Base-by-base conservation (phyloP, 164 flowering plant species). In the Macadamia tetraphylla region DNA sequence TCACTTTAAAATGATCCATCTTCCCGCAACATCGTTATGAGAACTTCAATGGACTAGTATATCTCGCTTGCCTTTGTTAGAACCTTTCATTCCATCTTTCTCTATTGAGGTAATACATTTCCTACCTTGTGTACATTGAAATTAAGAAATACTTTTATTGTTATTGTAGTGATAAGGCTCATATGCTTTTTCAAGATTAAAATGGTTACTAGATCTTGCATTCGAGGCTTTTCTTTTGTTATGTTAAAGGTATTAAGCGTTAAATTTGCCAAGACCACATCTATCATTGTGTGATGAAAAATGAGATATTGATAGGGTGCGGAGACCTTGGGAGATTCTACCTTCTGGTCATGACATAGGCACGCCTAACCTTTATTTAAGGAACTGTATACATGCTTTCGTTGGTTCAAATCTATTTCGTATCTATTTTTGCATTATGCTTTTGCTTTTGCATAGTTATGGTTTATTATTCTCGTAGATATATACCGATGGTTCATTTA, bases 51-150 rank as follows among this genome's bases (percentile, higher is more conserved):
- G 99, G 99, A 40, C 77, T 94, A 60, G 98, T 94, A 0, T 84
- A 85, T 79, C 82, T 92, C n/a, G 70, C 94, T 94, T 60, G 96
- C 96, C 88, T 70, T 77, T 94, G 57, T 77, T 94, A 52, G 97
- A 94, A 71, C 99, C 99, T n/a, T 92, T 84, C 64, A 90, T 94
- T 86, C 99, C 99, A 64, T 88, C 99, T 11, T 90, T 94, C 72
- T 83, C 97, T 52, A 62, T 65, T 58, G 88, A 90, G 96, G 99
- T 90, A 84, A 69, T 60, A 40, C 15, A 51, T 53, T 15, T 40
- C 35, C 4, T 32, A 52, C 8, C n/a, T 18, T 1, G 7, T 11
- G 14, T 65, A 17, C 23, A 23, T 23, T 23, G 23, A 23, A 35
- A 42, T 30, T 32, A 55, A 55, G 15, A 56, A 44, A 67, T 44